Conservation (phyloP, 1,139 yeast species). For the Magnusiomyces sp. region DNA sequence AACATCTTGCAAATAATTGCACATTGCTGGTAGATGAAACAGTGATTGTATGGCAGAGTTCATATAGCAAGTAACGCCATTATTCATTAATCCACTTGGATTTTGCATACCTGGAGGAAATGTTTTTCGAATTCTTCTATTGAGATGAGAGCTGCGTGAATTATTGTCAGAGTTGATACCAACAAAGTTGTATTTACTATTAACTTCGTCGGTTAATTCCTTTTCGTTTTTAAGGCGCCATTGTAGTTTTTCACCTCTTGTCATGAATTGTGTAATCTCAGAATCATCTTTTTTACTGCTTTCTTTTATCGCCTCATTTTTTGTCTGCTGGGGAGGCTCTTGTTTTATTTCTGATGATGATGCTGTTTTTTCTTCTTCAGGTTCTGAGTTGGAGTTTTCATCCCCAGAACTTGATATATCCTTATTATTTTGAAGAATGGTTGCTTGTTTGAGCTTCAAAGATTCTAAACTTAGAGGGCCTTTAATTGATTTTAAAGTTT, state of each 20-base stretch:
- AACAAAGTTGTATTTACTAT: constrained; percentile 8
- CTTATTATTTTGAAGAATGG: neutral
- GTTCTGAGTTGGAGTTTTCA: neutral
- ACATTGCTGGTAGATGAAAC: constrained; percentile 84
- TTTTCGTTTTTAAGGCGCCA: constrained; percentile 1
- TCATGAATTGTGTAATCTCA: constrained; percentile 2
- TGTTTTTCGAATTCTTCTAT: constrained; percentile 45
- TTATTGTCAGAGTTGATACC: constrained; percentile 21
- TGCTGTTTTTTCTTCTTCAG: constrained; percentile 8
- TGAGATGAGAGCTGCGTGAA: constrained; percentile 31
- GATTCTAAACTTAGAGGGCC: neutral
- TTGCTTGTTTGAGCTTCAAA: neutral
- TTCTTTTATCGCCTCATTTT: neutral
- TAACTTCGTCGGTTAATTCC: neutral
- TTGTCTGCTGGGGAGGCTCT: neutral
- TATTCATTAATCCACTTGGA: constrained; percentile 78
- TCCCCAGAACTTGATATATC: neutral
- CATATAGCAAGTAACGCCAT: constrained; percentile 95
- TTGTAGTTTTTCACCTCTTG: constrained; percentile 4
- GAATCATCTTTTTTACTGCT: neutral
- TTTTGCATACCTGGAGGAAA: constrained; percentile 45
- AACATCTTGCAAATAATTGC: constrained; percentile 69
- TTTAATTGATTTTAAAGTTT: too few species aligned
- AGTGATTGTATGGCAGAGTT: constrained; percentile 89
- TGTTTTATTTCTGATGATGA: constrained; percentile 6